Percentiles rank a stretch among this genome's conserved stretches.
phyloP scores from a whole-genome alignment of 1,284 basidiomycete species.

The Trametes polyzona region DNA sequence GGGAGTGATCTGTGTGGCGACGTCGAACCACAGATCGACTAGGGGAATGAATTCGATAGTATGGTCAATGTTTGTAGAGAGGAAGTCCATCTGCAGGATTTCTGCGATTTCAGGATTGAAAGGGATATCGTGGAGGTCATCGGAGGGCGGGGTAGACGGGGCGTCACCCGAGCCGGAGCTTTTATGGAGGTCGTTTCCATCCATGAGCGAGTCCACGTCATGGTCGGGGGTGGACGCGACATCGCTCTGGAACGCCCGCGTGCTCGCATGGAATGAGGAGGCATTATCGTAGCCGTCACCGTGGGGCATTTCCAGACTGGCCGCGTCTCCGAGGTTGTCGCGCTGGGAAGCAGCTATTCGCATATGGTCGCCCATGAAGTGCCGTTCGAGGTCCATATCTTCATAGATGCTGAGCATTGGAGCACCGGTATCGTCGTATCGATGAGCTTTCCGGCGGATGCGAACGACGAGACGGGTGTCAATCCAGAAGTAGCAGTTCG shows the following conservation, averaged over 20 bases:
- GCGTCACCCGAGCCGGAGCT: too few species aligned
- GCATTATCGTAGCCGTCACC: background rate
- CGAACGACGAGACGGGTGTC: background rate
- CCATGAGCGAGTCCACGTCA: too few species aligned
- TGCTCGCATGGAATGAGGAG: too few species aligned
- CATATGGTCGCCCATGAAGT: background rate
- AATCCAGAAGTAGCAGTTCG: constrained; percentile 9
- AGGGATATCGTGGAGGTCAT: too few species aligned
- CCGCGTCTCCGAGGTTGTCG: background rate
- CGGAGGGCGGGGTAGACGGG: too few species aligned
- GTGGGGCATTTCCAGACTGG: too few species aligned
- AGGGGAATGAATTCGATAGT: background rate
- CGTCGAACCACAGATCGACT: constrained; percentile 4
- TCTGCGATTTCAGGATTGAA: background rate
- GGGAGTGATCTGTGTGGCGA: background rate
- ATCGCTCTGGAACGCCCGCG: too few species aligned
- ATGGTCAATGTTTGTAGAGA: background rate
- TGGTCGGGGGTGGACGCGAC: too few species aligned
- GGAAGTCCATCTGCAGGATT: background rate
- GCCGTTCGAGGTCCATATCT: background rate
- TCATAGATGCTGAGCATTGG: background rate
- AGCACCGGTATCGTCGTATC: background rate
- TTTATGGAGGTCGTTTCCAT: too few species aligned
- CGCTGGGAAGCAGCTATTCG: background rate
- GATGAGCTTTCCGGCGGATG: background rate